These are phyloP conservation scores for Zanthoxylum bungeanum DNA, from an alignment of 345 rosid genomes.

Conservation along the genomic window DNA sequence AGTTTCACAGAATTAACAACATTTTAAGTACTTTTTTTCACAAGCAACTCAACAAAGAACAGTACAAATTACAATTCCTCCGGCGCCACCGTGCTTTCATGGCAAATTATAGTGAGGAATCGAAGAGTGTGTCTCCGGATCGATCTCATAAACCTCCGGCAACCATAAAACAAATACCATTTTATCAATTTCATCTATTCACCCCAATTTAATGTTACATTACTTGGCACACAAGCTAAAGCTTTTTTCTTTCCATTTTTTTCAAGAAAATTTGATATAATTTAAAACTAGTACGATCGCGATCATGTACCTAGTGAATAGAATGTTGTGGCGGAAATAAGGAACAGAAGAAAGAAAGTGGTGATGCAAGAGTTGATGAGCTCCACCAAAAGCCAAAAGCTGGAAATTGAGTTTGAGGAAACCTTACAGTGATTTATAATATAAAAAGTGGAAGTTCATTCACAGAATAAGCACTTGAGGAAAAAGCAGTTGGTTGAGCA, in stretches of 20 bases:
- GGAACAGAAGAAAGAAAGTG: slow-evolving; percentile 22
- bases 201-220: neutral
- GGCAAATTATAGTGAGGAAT: slow-evolving; percentile 28
- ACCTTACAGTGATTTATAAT: neutral
- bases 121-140: slow-evolving; percentile 50
- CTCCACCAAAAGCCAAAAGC: slow-evolving; percentile 25
- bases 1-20: neutral
- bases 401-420: neutral
- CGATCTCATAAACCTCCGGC: slow-evolving; percentile 32
- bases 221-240: neutral
- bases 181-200: neutral
- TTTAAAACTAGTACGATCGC: neutral
- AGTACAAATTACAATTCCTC: slow-evolving; percentile 12
- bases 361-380: slow-evolving; percentile 13
- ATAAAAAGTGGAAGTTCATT: neutral
- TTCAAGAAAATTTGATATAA: neutral
- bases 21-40: too few species aligned
- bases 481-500: neutral
- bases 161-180: too few species aligned
- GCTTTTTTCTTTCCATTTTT: too few species aligned
- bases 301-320: slow-evolving; percentile 26
- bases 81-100: neutral
- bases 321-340: slow-evolving; percentile 24
- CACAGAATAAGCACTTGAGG: neutral
- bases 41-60: neutral